Base-by-base conservation (phyloP, 2,329 filamentous ascomycete species). In the Fusarium nygamai region DNA sequence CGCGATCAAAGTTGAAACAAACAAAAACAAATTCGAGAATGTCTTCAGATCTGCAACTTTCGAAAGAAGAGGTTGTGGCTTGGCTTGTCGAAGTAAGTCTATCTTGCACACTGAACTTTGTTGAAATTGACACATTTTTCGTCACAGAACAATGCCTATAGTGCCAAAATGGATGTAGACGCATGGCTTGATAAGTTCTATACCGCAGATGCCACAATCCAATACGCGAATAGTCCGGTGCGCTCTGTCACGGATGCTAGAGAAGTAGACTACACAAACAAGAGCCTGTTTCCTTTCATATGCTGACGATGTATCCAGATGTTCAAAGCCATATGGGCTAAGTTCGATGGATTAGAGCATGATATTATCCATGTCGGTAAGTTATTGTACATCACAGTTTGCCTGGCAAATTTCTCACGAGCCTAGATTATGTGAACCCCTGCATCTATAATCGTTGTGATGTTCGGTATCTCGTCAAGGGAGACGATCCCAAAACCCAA, bases 361-460 rank as follows among this genome's bases (percentile, higher is more conserved):
- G 64, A 67, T 34, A 22, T 53, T 43, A n/a, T 59, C 3, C 47
- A 67, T 7, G 36, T 66, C 17, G 61, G 64, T 39, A 66, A 31
- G 24, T 8, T 22, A 29, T 29, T 8, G 34, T 16, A 27, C 27
- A 17, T 2, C 13, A 19, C 11, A 16, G 1, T 4, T 16, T n/a
- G 2, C 19, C 9, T 13, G 11, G 2, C 14, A 11, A 22, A 5
- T 17, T 24, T 41, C 51, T 67, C 20, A 67, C 31, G 9, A 11
- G 4, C 4, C 5, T 33, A 67, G 65, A 67, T 33, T 67, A 54
- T 29, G 46, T 53, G 19, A 53, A 41, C n/a, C 53, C 62, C 8
- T 51, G 65, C 22, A 48, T 68, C 3, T 68, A 68, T n/a, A 62
- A 67, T 27, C 46, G 39, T 16, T 65, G 62, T n/a, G 29, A 24